Conservation (phyloP, 768 basidiomycete species). For the Psilocybe cubensis region DNA sequence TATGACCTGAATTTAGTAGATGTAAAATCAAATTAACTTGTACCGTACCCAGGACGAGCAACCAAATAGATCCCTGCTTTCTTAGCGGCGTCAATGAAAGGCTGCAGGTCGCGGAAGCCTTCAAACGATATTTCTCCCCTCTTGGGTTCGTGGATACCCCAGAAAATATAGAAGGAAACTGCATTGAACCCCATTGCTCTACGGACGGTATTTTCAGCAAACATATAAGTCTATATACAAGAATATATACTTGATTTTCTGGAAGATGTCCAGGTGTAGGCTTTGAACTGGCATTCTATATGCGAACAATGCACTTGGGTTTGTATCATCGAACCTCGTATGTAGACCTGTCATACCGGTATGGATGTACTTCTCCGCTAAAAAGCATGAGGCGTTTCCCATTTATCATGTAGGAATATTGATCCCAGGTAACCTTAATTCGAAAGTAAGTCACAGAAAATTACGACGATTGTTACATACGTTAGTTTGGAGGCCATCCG, state of each 20-base stretch:
- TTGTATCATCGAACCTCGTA: too few species aligned
- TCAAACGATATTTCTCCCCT: conserved; percentile 55
- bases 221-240: not conserved
- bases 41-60: conserved; percentile 48
- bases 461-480: conserved; percentile 19
- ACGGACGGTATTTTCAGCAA: not conserved
- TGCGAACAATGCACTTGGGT: too few species aligned
- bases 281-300: conserved; percentile 34
- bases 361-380: conserved; percentile 48
- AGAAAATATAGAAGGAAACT: conserved; percentile 47
- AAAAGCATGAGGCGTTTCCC: conserved; percentile 44
- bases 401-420: conserved; percentile 46
- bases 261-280: conserved; percentile 45
- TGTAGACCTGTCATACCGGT: too few species aligned
- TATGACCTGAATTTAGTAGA: conserved; percentile 13
- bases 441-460: not conserved
- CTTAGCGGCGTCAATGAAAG: conserved; percentile 58
- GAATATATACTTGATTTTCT: conserved; percentile 43
- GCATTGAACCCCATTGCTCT: conserved; percentile 48
- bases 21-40: not conserved
- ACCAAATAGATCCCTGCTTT: conserved; percentile 59
- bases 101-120: conserved; percentile 55
- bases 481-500: conserved; percentile 34
- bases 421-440: conserved; percentile 45
- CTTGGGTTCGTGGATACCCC: conserved; percentile 49